phyloP scores from a whole-genome alignment of 2,329 filamentous ascomycete species.

The Calonectria henricotiae region DNA sequence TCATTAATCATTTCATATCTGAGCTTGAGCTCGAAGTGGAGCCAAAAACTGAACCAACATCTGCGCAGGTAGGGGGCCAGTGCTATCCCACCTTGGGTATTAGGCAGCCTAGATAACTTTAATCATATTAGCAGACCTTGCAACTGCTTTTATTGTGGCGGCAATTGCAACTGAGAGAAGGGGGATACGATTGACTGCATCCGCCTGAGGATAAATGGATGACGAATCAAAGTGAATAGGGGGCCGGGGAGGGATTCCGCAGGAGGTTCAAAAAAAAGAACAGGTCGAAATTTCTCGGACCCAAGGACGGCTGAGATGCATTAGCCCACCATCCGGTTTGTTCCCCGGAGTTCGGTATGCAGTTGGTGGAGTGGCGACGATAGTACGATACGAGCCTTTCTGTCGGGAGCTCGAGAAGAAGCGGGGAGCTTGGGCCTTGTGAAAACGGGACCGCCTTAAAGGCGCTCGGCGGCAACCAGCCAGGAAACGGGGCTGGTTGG shows the following conservation, averaged over 20 bases:
- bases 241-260: conserved; percentile 44
- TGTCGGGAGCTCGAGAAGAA: conserved; percentile 34
- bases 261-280: conserved; percentile 35
- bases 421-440: conserved; percentile 47
- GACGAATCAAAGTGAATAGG: conserved; percentile 43
- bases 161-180: background rate
- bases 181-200: background rate
- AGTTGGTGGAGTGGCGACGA: conserved; percentile 33
- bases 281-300: conserved; percentile 17
- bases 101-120: background rate
- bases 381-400: conserved; percentile 37
- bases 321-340: conserved; percentile 33
- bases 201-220: conserved; percentile 41
- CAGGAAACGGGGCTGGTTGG: conserved; percentile 2
- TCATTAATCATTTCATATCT: conserved; percentile 31
- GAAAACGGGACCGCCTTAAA: conserved; percentile 30
- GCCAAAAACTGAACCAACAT: conserved; percentile 1
- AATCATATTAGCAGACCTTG: conserved; percentile 24
- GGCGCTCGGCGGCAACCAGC: conserved; percentile 21
- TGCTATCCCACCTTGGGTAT: background rate
- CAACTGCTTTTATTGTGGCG: background rate
- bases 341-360: conserved; percentile 43
- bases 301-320: conserved; percentile 21
- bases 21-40: conserved; percentile 21
- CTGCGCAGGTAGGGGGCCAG: background rate